Evolutionary conservation across 306 rosid genomes (phyloP).

Genomic region (Medicago arabica): DNA sequence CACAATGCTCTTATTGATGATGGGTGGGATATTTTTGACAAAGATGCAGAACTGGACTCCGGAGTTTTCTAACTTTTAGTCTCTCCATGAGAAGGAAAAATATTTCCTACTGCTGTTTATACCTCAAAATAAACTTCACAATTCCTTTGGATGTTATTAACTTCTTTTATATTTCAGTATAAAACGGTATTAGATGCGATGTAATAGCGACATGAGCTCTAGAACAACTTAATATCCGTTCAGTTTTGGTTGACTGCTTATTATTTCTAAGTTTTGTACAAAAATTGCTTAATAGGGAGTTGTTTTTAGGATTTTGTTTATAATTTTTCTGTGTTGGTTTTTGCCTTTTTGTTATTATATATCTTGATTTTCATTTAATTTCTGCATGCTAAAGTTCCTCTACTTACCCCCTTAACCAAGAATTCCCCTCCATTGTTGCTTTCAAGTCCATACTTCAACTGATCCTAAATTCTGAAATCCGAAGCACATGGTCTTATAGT

Average conservation of each 20-base stretch:
- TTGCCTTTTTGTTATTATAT: too few species aligned
- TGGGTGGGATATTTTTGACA: conserved; percentile 70
- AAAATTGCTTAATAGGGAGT: too few species aligned
- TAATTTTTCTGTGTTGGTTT: too few species aligned
- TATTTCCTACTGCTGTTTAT: conserved; percentile 26
- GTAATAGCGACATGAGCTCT: not conserved
- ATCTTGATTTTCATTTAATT: too few species aligned
- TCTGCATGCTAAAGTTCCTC: too few species aligned
- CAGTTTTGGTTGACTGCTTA: conserved; percentile 25
- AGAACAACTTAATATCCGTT: not conserved
- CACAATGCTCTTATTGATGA: conserved; percentile 64
- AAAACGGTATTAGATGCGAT: conserved; percentile 1
- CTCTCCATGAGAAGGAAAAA: not conserved
- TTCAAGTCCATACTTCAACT: too few species aligned
- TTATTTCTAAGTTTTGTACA: too few species aligned
- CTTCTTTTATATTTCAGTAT: conserved; percentile 25
- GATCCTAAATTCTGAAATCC: too few species aligned
- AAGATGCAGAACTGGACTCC: conserved; percentile 42
- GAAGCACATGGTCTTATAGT: too few species aligned
- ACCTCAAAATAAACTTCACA: conserved; percentile 27
- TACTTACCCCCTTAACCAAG: too few species aligned
- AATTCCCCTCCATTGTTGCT: too few species aligned
- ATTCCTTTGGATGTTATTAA: not conserved
- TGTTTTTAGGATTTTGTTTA: too few species aligned
- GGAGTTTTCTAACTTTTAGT: conserved; percentile 17